phyloP scores from a whole-genome alignment of 2,329 filamentous ascomycete genomes.

The Colletotrichum camelliae region DNA sequence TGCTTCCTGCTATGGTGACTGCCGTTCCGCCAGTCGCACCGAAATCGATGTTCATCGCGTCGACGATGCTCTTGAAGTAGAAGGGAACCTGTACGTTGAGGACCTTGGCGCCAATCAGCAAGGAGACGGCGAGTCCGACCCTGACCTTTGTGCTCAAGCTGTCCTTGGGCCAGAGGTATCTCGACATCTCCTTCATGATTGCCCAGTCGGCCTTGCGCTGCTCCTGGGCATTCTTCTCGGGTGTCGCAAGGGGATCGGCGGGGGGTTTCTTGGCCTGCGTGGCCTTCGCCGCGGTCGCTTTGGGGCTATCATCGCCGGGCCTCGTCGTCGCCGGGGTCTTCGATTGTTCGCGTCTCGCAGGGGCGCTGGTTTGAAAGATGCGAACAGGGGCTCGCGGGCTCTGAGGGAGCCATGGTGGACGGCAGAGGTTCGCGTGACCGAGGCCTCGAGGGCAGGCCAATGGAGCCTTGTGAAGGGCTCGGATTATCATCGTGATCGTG shows the following conservation, averaged over 20 bases:
- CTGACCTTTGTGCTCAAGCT: constrained; percentile 82
- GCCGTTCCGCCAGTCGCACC: constrained; percentile 86
- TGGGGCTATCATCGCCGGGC: neutral
- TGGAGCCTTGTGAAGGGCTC: constrained; percentile 19
- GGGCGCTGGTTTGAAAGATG: constrained; percentile 22
- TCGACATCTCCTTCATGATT: constrained; percentile 97
- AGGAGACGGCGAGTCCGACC: constrained; percentile 81
- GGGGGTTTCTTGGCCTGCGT: constrained; percentile 16
- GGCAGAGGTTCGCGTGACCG: neutral
- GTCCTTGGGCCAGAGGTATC: constrained; percentile 95
- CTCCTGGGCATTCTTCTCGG: constrained; percentile 77
- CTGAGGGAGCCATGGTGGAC: constrained; percentile 20
- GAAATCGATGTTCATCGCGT: constrained; percentile 97
- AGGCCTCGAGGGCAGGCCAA: constrained; percentile 17
- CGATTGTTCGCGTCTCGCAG: neutral
- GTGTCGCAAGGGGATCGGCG: constrained; percentile 63
- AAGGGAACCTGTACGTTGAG: constrained; percentile 98
- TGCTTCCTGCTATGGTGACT: constrained; percentile 85
- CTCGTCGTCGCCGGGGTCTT: neutral
- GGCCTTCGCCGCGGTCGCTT: neutral
- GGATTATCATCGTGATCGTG: constrained; percentile 22
- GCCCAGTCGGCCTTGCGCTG: constrained; percentile 98
- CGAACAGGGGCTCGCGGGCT: constrained; percentile 15
- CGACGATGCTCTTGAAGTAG: constrained; percentile 98
- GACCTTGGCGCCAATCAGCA: constrained; percentile 90